Conservation (phyloP, 2,329 filamentous ascomycete genomes). For the Aspergillus fijiensis region DNA sequence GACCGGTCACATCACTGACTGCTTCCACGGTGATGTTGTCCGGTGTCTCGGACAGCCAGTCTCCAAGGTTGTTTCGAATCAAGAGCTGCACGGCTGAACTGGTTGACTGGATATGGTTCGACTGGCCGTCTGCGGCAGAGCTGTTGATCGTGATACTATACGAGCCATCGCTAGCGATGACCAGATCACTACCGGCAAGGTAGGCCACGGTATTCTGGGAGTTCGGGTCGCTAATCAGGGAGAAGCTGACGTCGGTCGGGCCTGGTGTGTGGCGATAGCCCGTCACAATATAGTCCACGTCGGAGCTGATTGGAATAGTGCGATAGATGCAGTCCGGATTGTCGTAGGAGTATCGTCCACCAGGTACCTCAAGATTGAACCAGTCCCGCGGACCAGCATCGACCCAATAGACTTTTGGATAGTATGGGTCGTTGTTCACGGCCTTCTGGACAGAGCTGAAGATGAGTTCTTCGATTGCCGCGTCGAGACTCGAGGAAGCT, state of each 20-base stretch:
- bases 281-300: background rate
- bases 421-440: slow-evolving; percentile 2
- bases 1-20: background rate
- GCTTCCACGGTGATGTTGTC: background rate
- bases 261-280: slow-evolving; percentile 2
- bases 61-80: slow-evolving; percentile 7
- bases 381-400: slow-evolving; percentile 2
- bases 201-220: slow-evolving; percentile 1
- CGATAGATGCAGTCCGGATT: slow-evolving; percentile 8
- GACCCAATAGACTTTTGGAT: slow-evolving; percentile 3
- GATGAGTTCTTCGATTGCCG: slow-evolving; percentile 1
- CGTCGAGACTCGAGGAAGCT: slow-evolving; percentile 1
- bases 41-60: background rate
- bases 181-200: background rate
- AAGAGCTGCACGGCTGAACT: background rate
- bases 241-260: slow-evolving; percentile 1
- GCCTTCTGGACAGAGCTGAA: slow-evolving; percentile 6
- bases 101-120: slow-evolving; percentile 5
- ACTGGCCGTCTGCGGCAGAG: background rate
- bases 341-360: slow-evolving; percentile 2
- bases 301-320: slow-evolving; percentile 1
- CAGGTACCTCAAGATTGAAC: slow-evolving; percentile 3
- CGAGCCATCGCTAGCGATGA: background rate
- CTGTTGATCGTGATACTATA: slow-evolving; percentile 5
- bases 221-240: slow-evolving; percentile 4